Evolutionary conservation across 257 asterid genomes (phyloP).

Genomic region (Rubia yunnanensis): DNA sequence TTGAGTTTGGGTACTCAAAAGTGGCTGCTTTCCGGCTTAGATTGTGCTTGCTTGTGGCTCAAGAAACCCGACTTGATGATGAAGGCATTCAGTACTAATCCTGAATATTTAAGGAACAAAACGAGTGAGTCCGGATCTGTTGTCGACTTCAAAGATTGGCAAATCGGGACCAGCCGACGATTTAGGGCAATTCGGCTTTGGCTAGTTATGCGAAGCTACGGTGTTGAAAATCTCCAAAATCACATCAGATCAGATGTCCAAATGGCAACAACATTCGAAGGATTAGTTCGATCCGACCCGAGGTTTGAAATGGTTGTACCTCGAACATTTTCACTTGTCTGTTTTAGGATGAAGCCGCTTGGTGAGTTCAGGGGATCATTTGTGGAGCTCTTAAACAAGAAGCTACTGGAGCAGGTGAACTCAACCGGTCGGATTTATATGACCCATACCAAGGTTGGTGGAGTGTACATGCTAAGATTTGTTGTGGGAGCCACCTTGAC

Average conservation of each 20-base stretch:
- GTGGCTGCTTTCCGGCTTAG: conserved; percentile 52
- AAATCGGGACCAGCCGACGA: conserved; percentile 55
- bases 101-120: conserved; percentile 48
- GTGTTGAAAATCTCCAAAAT: conserved; percentile 41
- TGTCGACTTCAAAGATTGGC: conserved; percentile 72
- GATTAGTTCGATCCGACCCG: conserved; percentile 43
- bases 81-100: conserved; percentile 48
- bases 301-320: conserved; percentile 73
- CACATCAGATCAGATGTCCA: conserved; percentile 47
- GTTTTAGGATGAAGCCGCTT: conserved; percentile 47
- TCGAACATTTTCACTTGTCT: conserved; percentile 58
- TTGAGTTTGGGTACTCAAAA: conserved; percentile 69
- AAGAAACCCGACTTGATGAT: conserved; percentile 40
- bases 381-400: conserved; percentile 14
- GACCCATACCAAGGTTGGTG: conserved; percentile 23
- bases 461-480: conserved; percentile 23
- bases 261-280: conserved; percentile 64
- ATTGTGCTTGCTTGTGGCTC: conserved; percentile 71
- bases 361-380: background rate
- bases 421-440: conserved; percentile 23
- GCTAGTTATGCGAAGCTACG: conserved; percentile 60
- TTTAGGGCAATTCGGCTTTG: conserved; percentile 53
- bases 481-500: conserved; percentile 31
- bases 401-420: conserved; percentile 20
- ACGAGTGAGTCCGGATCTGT: conserved; percentile 47